These are phyloP conservation scores for Magnolia officinalis DNA, from an alignment of 164 flowering plant genomes.

Conservation along the genomic window DNA sequence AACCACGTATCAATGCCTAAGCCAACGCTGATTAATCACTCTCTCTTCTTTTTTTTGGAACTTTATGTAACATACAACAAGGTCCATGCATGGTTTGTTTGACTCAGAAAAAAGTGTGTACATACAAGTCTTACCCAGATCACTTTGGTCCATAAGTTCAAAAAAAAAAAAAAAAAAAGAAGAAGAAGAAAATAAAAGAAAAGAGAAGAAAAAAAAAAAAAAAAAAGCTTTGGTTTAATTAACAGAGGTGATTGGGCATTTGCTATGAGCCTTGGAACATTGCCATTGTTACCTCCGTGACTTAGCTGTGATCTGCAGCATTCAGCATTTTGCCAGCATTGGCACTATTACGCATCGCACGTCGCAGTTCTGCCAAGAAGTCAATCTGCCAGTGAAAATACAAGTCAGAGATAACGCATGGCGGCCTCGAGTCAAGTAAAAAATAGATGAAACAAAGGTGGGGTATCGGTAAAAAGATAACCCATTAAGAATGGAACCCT, in stretches of 20 bases:
- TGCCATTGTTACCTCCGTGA: background rate
- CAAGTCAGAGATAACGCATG: constrained; percentile 16
- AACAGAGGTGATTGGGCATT: background rate
- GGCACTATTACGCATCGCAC: constrained; percentile 33
- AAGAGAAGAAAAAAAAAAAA: too few relatives aligned
- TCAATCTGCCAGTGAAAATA: constrained; percentile 42
- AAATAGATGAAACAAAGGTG: background rate
- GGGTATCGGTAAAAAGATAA: background rate
- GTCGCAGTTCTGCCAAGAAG: constrained; percentile 57
- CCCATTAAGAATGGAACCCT: background rate
- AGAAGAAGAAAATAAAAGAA: too few relatives aligned
- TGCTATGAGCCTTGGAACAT: background rate
- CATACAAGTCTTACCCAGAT: background rate
- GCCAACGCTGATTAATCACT: background rate
- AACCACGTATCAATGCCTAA: background rate
- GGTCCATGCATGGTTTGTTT: background rate
- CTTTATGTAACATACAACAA: background rate
- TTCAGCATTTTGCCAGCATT: constrained; percentile 17
- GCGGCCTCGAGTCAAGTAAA: constrained; percentile 26
- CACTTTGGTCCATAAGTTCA: background rate
- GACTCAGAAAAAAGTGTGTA: background rate
- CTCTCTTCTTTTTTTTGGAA: too few relatives aligned
- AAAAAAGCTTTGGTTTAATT: background rate
- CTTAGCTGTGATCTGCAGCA: constrained; percentile 1
- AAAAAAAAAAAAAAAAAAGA: too few relatives aligned